Percentiles rank a stretch among this genome's conserved stretches.
phyloP scores from a whole-genome alignment of 2,329 filamentous ascomycete genomes.

The Capronia coronata region DNA sequence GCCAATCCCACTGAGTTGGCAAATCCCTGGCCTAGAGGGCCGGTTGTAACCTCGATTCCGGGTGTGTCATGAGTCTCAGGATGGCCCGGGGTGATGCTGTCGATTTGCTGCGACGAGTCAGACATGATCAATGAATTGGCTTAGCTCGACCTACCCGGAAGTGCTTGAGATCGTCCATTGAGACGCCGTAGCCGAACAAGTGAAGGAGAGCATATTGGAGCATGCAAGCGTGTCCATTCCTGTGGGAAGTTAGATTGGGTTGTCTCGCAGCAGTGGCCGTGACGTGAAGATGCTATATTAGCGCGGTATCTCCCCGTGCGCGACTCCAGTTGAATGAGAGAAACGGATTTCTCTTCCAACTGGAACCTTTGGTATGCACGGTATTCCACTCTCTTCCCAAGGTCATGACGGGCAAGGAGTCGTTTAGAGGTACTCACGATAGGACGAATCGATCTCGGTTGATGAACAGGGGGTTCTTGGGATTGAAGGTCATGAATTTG shows the following conservation, averaged over 20 bases:
- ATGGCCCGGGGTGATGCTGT: slow-evolving; percentile 87
- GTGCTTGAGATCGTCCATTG: slow-evolving; percentile 84
- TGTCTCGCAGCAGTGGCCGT: too few species aligned
- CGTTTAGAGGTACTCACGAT: slow-evolving; percentile 67
- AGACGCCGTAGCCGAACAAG: slow-evolving; percentile 82
- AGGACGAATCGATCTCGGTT: slow-evolving; percentile 99
- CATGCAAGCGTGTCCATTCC: slow-evolving; percentile 99
- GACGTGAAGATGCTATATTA: too few species aligned
- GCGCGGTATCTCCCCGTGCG: neutral
- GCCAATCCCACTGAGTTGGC: slow-evolving; percentile 96
- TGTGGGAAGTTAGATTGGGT: slow-evolving; percentile 37
- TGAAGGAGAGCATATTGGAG: slow-evolving; percentile 98
- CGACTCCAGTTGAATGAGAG: neutral
- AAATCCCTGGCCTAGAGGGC: slow-evolving; percentile 95
- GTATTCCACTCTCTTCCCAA: neutral
- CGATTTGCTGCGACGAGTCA: slow-evolving; percentile 50
- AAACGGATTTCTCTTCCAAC: neutral
- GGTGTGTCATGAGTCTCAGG: slow-evolving; percentile 95
- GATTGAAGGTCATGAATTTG: slow-evolving; percentile 99
- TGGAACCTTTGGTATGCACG: neutral
- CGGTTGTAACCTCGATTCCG: slow-evolving; percentile 95
- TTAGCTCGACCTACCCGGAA: slow-evolving; percentile 68
- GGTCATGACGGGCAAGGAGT: neutral
- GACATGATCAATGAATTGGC: slow-evolving; percentile 40
- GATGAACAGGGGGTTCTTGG: slow-evolving; percentile 94